Evolutionary conservation across 1,284 basidiomycete species (phyloP).

Genomic region (Cryptococcus hybrid): DNA sequence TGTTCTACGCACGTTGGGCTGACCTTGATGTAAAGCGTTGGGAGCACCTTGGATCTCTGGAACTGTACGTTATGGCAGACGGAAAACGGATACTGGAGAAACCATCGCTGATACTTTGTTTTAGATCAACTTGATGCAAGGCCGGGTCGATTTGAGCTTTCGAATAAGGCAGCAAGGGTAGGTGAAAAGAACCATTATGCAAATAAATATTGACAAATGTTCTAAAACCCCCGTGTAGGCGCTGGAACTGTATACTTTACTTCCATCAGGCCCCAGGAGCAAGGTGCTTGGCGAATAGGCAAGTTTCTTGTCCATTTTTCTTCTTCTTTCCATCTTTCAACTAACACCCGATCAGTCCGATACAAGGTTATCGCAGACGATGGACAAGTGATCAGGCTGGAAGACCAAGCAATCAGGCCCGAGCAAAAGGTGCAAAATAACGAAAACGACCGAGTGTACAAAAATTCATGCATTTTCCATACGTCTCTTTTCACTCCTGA

Average conservation of each 20-base stretch:
- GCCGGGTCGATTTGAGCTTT: slow-evolving; percentile 49
- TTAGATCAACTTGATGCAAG: slow-evolving; percentile 50
- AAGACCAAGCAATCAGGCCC: slow-evolving; percentile 16
- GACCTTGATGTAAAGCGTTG: slow-evolving; percentile 26
- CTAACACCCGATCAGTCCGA: slow-evolving; percentile 32
- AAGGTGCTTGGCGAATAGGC: slow-evolving; percentile 48
- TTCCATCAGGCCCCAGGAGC: slow-evolving; percentile 46
- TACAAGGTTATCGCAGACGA: slow-evolving; percentile 50
- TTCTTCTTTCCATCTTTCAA: background rate
- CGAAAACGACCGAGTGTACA: background rate
- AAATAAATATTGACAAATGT: slow-evolving; percentile 5
- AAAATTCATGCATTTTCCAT: slow-evolving; percentile 1
- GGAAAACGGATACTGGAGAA: no score
- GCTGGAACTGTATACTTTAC: slow-evolving; percentile 50
- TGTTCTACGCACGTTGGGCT: background rate
- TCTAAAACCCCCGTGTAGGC: slow-evolving; percentile 13
- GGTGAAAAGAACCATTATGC: no score
- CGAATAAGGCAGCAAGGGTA: slow-evolving; percentile 41
- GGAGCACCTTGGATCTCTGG: slow-evolving; percentile 51
- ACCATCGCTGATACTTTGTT: background rate
- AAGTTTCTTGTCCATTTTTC: slow-evolving; percentile 9
- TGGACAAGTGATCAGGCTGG: slow-evolving; percentile 41
- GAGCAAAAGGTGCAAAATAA: background rate
- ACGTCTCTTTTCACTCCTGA: slow-evolving; percentile 17
- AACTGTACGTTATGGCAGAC: slow-evolving; percentile 24